Percentiles rank a stretch among this genome's conserved stretches.
These are phyloP conservation scores for Termitomyces bulborhizus DNA, from an alignment of 768 basidiomycete species.

Conservation along the genomic window DNA sequence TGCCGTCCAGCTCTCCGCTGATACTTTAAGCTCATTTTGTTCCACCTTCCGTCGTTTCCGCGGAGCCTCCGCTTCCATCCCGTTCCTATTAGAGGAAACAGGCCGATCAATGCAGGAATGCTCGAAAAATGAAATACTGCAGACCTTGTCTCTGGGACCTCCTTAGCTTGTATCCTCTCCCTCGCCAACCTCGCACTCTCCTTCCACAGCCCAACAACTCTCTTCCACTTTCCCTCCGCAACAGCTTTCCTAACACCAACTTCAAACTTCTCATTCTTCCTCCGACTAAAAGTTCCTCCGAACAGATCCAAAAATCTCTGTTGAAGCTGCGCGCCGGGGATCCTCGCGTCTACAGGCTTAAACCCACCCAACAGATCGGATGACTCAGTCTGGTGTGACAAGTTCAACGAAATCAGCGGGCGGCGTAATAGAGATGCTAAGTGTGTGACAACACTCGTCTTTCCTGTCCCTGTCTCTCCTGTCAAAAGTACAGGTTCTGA, in stretches of 20 bases:
- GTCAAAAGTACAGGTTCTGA: slow-evolving; percentile 86
- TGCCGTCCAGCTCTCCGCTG: slow-evolving; percentile 9
- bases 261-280: slow-evolving; percentile 85
- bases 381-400: slow-evolving; percentile 95
- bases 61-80: slow-evolving; percentile 22
- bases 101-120: not conserved
- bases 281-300: slow-evolving; percentile 79
- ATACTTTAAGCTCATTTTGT: slow-evolving; percentile 9
- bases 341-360: slow-evolving; percentile 87
- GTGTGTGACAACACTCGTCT: slow-evolving; percentile 89
- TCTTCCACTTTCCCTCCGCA: slow-evolving; percentile 78
- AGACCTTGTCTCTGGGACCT: slow-evolving; percentile 20
- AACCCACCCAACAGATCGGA: slow-evolving; percentile 93
- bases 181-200: slow-evolving; percentile 67
- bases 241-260: slow-evolving; percentile 77
- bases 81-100: slow-evolving; percentile 14
- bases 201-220: slow-evolving; percentile 78
- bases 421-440: slow-evolving; percentile 73
- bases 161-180: slow-evolving; percentile 45
- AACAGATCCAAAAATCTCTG: slow-evolving; percentile 76
- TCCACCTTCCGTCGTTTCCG: slow-evolving; percentile 13
- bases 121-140: slow-evolving; percentile 4
- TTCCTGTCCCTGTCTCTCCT: slow-evolving; percentile 99
- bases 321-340: slow-evolving; percentile 69
- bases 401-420: slow-evolving; percentile 81